Evolutionary conservation across 495 filamentous ascomycete genomes (phyloP), one percentile per base, ranked within the genome.

Genomic region (Penicillium diatomitis): DNA sequence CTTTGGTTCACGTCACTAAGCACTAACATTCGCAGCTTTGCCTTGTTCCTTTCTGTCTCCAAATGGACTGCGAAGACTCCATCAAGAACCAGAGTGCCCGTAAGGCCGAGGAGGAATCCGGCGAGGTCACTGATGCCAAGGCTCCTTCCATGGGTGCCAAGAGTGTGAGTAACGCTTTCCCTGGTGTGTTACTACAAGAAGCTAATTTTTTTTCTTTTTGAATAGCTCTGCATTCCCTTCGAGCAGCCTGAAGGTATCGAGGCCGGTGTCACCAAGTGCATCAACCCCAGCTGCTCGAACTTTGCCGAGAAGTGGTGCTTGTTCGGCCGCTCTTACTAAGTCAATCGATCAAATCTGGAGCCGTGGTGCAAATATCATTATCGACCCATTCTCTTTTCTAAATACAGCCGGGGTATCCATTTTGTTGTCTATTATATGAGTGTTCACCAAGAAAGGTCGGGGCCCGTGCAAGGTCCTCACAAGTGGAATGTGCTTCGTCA

Each of bases 111-210:
- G 80, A 85, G 46, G 73, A 78, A 11, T 73, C 77, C 36, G 85
- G 83, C 43, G 77, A 72, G 34, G 79, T 87, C 8, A 82, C 88
- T 54, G 87, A 90, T 58, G 76, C 85, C 56, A 83, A 81, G 58
- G 86, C 86, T 12, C 92, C 94, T 41, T 84, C 81, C 53, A 97
- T 97, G 94, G 92, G 92, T 51, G 94, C 92, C 60, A 98, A 98
- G 81, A 42, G 40, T 42, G 40, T 42, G 8, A 42, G 40, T 42
- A 32, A 9, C 29, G 12, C 29, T 32, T n/a, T 9, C 4, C 12
- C 8, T 9, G n/a, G 6, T 8, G 40, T 42, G 1, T 30, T 0
- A 6, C 20, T 20, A 20, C 20, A 20, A 20, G 20, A 20, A 20
- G 8, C 32, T 1, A 4, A 32, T n/a, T 0, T n/a, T n/a, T 11